Evolutionary conservation across 1,284 basidiomycete species (phyloP).

Genomic region (Boletus semigastroideus): DNA sequence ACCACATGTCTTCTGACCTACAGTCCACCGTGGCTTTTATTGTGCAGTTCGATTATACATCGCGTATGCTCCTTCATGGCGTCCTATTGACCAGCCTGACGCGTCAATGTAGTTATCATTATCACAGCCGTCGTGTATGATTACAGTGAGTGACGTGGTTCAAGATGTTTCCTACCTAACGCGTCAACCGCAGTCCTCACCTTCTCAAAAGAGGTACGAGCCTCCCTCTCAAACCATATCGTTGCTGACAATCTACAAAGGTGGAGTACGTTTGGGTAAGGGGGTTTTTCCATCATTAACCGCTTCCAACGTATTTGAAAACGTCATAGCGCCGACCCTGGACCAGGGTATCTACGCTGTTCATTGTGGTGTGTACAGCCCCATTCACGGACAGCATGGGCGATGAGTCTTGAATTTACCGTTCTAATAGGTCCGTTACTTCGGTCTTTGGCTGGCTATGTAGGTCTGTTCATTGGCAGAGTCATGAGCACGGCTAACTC

Average conservation of each 20-base stretch:
- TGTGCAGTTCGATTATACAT: not conserved
- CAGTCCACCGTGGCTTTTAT: too few relatives aligned
- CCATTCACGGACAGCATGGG: too few relatives aligned
- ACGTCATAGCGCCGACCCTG: not conserved
- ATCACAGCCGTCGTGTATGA: conserved; percentile 4
- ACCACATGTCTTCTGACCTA: too few relatives aligned
- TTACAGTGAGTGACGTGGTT: not conserved
- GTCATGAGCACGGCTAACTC: not conserved
- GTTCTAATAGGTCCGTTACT: conserved; percentile 8
- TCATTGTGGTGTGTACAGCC: not conserved
- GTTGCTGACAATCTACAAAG: not conserved
- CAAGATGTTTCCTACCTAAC: too few relatives aligned
- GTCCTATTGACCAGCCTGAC: not conserved
- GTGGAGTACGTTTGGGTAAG: conserved; percentile 13
- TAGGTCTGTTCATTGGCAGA: conserved; percentile 1
- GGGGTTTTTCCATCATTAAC: too few relatives aligned
- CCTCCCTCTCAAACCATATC: not conserved
- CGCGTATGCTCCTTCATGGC: not conserved
- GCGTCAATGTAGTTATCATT: not conserved
- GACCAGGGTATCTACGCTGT: conserved; percentile 7
- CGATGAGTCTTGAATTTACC: not conserved
- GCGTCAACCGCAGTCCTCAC: conserved; percentile 2
- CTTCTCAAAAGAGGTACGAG: conserved; percentile 2
- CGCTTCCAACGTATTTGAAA: not conserved
- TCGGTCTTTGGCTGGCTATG: conserved; percentile 10